A percentile compares a stretch with the other conserved stretches of the same genome.
phyloP scores from a whole-genome alignment of 495 filamentous ascomycete genomes.

The Penicillium pulvis region DNA sequence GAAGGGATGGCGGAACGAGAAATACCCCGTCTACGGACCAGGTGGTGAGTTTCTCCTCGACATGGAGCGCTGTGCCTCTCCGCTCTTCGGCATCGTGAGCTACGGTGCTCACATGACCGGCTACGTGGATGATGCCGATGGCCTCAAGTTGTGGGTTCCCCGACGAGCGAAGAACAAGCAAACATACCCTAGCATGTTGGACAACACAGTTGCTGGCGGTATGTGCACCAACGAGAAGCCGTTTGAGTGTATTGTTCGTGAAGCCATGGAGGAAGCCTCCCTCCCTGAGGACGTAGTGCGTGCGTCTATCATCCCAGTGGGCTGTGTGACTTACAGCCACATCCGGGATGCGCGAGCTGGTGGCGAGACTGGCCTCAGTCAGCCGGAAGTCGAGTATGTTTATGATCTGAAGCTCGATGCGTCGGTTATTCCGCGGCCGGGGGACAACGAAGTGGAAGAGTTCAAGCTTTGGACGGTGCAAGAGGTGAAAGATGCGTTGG shows the following conservation, averaged over 20 bases:
- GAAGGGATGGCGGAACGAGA: constrained; percentile 83
- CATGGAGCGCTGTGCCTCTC: constrained; percentile 76
- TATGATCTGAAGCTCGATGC: constrained; percentile 82
- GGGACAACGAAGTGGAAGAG: constrained; percentile 84
- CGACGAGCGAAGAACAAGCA: constrained; percentile 72
- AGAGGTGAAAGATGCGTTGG: constrained; percentile 70
- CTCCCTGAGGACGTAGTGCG: constrained; percentile 72
- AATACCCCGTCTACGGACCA: constrained; percentile 79
- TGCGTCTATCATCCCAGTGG: constrained; percentile 53
- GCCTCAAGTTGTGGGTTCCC: constrained; percentile 83
- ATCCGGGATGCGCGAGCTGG: constrained; percentile 75
- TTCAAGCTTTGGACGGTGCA: constrained; percentile 78
- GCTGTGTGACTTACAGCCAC: constrained; percentile 85
- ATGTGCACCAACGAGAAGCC: constrained; percentile 76
- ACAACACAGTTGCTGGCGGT: constrained; percentile 93
- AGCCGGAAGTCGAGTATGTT: constrained; percentile 90
- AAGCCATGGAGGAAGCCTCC: constrained; percentile 88
- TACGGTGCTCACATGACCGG: constrained; percentile 92
- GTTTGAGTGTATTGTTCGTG: constrained; percentile 80
- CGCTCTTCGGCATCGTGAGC: constrained; percentile 82
- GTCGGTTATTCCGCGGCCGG: constrained; percentile 67
- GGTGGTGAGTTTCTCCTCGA: constrained; percentile 65
- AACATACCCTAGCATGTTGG: constrained; percentile 84
- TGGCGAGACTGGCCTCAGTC: constrained; percentile 83
- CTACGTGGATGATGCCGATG: constrained; percentile 62